phyloP scores from a whole-genome alignment of 176 grass and related monocot genomes.

The Urochloa ruziziensis region DNA sequence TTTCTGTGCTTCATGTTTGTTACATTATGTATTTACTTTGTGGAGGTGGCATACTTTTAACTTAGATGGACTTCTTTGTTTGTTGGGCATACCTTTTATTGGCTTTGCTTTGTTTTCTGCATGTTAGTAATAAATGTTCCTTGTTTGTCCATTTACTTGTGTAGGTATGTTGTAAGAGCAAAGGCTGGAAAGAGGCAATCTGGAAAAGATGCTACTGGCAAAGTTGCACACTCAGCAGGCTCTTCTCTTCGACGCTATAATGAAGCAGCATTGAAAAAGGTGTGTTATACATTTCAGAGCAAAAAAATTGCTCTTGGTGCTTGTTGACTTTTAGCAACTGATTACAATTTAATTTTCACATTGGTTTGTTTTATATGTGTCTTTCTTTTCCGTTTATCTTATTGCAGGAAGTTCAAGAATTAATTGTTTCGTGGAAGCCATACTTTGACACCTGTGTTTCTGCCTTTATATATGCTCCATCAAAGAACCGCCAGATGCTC shows the following conservation, averaged over 20 bases:
- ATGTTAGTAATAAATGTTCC: background rate
- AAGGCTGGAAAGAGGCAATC: conserved; percentile 96
- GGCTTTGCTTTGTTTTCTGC: background rate
- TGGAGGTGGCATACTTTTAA: background rate
- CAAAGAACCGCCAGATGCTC: conserved; percentile 71
- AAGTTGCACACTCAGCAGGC: conserved; percentile 87
- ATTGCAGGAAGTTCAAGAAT: conserved; percentile 81
- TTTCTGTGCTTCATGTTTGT: background rate
- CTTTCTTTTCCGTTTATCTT: conserved; percentile 10
- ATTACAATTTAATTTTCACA: conserved; percentile 20
- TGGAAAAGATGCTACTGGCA: conserved; percentile 91
- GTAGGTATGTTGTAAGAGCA: conserved; percentile 98
- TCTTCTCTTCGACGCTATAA: conserved; percentile 85
- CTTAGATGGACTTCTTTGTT: background rate
- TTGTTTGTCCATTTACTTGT: conserved; percentile 10
- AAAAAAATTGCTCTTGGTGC: background rate
- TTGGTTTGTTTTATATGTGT: background rate
- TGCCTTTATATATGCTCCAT: conserved; percentile 81
- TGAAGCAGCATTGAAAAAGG: conserved; percentile 93
- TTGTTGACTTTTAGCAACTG: conserved; percentile 13
- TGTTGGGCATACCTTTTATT: background rate
- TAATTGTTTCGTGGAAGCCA: conserved; percentile 77
- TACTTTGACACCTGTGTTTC: conserved; percentile 69
- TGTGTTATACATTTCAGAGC: conserved; percentile 30
- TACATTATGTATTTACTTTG: background rate